Evolutionary conservation across 108 stramenopile species (phyloP), one percentile per base, ranked within the genome.

Genomic region (Phaeodactylum tricornutum): DNA sequence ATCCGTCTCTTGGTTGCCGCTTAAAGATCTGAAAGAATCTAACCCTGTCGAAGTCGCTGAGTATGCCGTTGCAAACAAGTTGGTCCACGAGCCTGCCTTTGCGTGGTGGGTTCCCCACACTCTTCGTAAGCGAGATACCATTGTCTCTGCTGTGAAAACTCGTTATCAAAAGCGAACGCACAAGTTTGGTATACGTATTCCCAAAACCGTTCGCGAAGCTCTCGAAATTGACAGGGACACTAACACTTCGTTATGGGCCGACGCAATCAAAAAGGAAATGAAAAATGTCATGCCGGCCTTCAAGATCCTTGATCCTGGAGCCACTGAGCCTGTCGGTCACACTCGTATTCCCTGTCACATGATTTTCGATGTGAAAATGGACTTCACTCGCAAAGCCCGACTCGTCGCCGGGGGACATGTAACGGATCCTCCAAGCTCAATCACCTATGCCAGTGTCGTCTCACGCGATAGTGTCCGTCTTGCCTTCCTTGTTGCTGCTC

Each of bases 391-490:
- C 1, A 77, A 83, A 35, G 67, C 73, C 0, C 43, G 74, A 6
- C 27, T 59, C 1, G 71, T 75, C 0, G 74, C 69, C 9, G 69
- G 50, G 9, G 77, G 68, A 0, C 47, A 58, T 32, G 46, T 40
- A 20, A 62, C 64, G 0, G 69, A 74, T 4, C 12, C 62, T 0
- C 69, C 72, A 0, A 3, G 33, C 12, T 31, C 45, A 2, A 45
- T 64, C 4, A 79, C 73, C 0, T 72, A 78, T 46, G 47, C 69
- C 1, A 72, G 67, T 41, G 77, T 73, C 9, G 77, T 78, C 0
- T 62, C 64, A 30, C n/a, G 68, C 1, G 67, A 72, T 4, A 69
- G 64, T 32, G 64, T 30, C 1, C 11, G 50, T 14, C 21, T 66
- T 34, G 50, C 50, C 7, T 28, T 60, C 15, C 9, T 66, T 4